Base-by-base conservation (phyloP, 2,329 filamentous ascomycete species). In the Diaporthe amygdali region DNA sequence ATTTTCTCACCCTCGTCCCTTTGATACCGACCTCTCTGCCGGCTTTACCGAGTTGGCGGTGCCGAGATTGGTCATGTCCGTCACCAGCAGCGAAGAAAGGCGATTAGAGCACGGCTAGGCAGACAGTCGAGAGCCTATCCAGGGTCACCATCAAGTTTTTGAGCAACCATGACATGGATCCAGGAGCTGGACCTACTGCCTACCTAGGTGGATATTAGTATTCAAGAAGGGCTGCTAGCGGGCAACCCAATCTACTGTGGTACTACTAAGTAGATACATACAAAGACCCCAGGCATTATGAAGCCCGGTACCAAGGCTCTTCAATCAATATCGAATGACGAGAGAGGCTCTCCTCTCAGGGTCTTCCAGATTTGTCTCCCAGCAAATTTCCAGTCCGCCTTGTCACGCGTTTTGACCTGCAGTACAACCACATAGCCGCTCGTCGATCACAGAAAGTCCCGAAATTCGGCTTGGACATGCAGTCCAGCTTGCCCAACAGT, bases 401-500 rank as follows among this genome's bases (percentile, higher is more conserved):
- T 47, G 41, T 63, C 59, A 63, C 59, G 59, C 59, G 59, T 49
- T 63, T 14, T 47, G 41, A 34, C 14, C 47, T 63, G 59, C 41
- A 63, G 59, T 63, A 25, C 59, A 4, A 63, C 59, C 59, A 17
- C 59, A 47, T 41, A 41, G 25, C 41, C 20, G 10, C 37, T 34
- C 39, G 39, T 47, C 59, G 20, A 63, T 47, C 59, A 63, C n/a
- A 46, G 9, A 27, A 63, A 64, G 44, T 64, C n/a, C 59, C 59
- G 59, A 64, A 64, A 49, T 49, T 64, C 41, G 59, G 59, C 44
- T 37, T 64, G n/a, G 30, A 64, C 27, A 27, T 37, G 44, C 59
- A 47, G 10, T 34, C 25, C 41, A 47, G 2, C 25, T 25, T 41
- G 30, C 59, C 59, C 59, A 63, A 63, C 56, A 47, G 9, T 34